These are phyloP conservation scores for Paraphaeosphaeria minitans DNA, from an alignment of 2,329 filamentous ascomycete genomes.

Conservation along the genomic window DNA sequence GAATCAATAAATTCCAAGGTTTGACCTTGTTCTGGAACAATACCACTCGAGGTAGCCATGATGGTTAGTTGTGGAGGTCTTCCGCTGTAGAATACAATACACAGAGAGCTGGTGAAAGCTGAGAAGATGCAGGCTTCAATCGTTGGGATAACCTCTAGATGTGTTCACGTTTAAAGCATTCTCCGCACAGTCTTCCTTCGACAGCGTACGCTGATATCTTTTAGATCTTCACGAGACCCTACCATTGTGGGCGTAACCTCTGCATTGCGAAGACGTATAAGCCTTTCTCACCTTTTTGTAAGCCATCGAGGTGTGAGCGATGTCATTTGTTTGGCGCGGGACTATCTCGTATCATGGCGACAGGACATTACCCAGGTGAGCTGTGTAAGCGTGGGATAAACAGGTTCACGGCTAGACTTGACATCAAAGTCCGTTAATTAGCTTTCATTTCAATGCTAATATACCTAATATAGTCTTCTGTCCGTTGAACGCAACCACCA, in stretches of 20 bases:
- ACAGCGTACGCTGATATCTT: slow-evolving; percentile 20
- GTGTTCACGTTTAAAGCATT: background rate
- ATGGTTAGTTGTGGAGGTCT: too few relatives aligned
- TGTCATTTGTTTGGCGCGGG: slow-evolving; percentile 7
- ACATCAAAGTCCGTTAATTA: slow-evolving; percentile 32
- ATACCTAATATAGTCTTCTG: slow-evolving; percentile 28
- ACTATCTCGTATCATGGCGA: slow-evolving; percentile 11
- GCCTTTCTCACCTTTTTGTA: slow-evolving; percentile 26
- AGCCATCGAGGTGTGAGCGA: slow-evolving; percentile 14
- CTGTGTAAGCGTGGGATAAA: slow-evolving; percentile 41
- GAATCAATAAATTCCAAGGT: slow-evolving; percentile 18
- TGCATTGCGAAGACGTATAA: slow-evolving; percentile 17
- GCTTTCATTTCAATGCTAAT: slow-evolving; percentile 16
- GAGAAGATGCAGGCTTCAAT: slow-evolving; percentile 7
- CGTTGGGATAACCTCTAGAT: background rate
- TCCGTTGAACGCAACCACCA: background rate
- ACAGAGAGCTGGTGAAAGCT: background rate
- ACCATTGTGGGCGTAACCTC: background rate
- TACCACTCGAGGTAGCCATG: slow-evolving; percentile 11
- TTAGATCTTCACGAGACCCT: slow-evolving; percentile 12
- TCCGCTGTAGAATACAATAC: background rate
- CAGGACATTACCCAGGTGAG: slow-evolving; percentile 8
- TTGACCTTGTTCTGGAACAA: slow-evolving; percentile 18
- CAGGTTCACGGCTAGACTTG: slow-evolving; percentile 7
- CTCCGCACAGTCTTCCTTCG: background rate